Conservation (phyloP, 2,329 filamentous ascomycete genomes). For the Hymenoscyphus salicellus region DNA sequence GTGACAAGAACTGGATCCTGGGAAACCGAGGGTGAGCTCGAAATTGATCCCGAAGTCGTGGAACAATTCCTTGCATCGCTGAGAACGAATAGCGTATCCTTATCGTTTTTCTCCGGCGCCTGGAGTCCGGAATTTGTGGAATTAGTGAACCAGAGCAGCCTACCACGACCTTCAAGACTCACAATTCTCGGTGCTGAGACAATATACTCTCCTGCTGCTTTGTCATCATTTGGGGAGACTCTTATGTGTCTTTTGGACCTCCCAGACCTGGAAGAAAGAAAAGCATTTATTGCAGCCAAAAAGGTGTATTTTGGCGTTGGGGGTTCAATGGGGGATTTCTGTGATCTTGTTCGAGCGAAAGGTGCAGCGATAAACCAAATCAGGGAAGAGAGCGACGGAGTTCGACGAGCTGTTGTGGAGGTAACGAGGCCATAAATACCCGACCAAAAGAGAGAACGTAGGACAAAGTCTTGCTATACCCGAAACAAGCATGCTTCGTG, state of each 20-base stretch:
- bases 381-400: conserved; percentile 58
- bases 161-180: conserved; percentile 31
- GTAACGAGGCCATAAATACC: conserved; percentile 19
- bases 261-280: conserved; percentile 36
- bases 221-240: conserved; percentile 66
- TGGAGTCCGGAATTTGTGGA: conserved; percentile 66
- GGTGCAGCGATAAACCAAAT: conserved; percentile 51
- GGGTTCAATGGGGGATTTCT: conserved; percentile 75
- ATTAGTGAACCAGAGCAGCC: conserved; percentile 43
- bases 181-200: conserved; percentile 74
- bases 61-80: conserved; percentile 58
- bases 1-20: conserved; percentile 20
- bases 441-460: not conserved
- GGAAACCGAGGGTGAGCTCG: conserved; percentile 35
- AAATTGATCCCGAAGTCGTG: conserved; percentile 47
- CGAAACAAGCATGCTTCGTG: not conserved
- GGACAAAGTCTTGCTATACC: not conserved
- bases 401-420: conserved; percentile 58
- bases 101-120: conserved; percentile 70
- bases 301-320: conserved; percentile 82
- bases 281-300: conserved; percentile 70
- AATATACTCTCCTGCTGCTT: conserved; percentile 74
- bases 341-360: conserved; percentile 48
- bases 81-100: conserved; percentile 45
- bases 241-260: conserved; percentile 56